phyloP scores from a whole-genome alignment of 2,329 filamentous ascomycete species.

The Verticillium dahliae region DNA sequence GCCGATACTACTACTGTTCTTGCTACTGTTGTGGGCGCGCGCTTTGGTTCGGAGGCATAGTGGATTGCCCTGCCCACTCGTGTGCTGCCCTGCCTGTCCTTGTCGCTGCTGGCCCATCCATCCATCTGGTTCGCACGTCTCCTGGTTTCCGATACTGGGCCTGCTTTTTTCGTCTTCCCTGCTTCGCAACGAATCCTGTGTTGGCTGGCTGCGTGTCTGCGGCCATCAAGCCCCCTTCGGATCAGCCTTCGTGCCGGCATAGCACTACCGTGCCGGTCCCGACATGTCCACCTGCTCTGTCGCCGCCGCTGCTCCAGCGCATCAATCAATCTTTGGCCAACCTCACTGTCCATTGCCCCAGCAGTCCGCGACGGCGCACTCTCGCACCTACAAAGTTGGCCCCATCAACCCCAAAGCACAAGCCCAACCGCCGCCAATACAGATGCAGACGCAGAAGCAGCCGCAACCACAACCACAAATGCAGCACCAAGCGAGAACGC shows the following conservation, averaged over 20 bases:
- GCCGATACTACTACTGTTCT: background rate
- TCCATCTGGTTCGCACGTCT: background rate
- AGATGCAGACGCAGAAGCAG: background rate
- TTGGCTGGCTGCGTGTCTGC: background rate
- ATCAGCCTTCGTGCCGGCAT: background rate
- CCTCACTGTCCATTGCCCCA: background rate
- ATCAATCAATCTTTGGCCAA: background rate
- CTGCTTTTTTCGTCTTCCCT: background rate
- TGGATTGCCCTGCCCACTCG: background rate
- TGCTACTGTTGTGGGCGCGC: background rate
- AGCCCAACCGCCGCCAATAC: background rate
- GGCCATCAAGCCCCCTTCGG: background rate
- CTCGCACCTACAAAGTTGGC: background rate
- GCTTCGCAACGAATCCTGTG: background rate
- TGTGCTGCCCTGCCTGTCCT: background rate
- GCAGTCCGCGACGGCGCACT: background rate
- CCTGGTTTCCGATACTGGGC: background rate
- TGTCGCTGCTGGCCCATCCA: background rate
- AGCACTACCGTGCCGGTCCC: background rate
- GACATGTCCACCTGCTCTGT: background rate
- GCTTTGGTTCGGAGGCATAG: background rate
- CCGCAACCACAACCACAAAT: background rate
- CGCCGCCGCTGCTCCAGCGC: background rate
- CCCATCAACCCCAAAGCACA: background rate
- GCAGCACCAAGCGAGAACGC: background rate